Conservation (phyloP, 352 stramenopile species). For the Phytophthora sp. region DNA sequence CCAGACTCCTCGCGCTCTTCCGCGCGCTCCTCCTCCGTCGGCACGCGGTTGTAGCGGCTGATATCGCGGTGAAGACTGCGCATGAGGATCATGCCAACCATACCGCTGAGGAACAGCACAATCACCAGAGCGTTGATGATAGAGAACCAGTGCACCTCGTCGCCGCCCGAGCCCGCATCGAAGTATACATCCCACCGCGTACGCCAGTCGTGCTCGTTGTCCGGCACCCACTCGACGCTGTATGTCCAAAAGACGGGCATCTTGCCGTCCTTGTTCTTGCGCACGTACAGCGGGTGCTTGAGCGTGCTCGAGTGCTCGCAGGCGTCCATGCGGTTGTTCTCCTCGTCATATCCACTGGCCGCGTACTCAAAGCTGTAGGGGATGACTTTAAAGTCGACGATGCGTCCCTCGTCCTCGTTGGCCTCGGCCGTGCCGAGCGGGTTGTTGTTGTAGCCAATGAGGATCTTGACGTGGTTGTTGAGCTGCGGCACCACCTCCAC, state of each 20-base stretch:
- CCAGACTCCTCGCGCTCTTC: conserved; percentile 98
- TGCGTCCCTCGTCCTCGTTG: conserved; percentile 88
- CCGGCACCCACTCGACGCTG: conserved; percentile 96
- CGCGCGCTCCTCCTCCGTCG: conserved; percentile 96
- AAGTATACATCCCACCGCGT: conserved; percentile 99
- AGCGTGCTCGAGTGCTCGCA: conserved; percentile 80
- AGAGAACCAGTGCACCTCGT: conserved; percentile 99
- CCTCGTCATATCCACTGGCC: conserved; percentile 69
- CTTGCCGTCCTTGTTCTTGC: conserved; percentile 82
- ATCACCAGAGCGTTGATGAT: conserved; percentile 99
- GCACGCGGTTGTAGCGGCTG: conserved; percentile 96
- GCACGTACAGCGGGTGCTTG: conserved; percentile 78
- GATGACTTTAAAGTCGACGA: conserved; percentile 99
- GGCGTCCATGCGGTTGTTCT: conserved; percentile 71
- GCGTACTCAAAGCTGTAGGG: conserved; percentile 97
- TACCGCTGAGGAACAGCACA: conserved; percentile 98
- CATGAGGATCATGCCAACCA: conserved; percentile 99
- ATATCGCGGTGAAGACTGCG: conserved; percentile 98
- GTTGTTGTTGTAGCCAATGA: conserved; percentile 97
- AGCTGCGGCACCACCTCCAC: conserved; percentile 92
- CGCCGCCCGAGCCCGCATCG: conserved; percentile 84
- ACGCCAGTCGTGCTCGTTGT: conserved; percentile 97
- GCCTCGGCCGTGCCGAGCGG: conserved; percentile 55
- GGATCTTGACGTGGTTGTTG: conserved; percentile 99
- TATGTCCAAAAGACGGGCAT: conserved; percentile 96